phyloP scores from a whole-genome alignment of 2,329 filamentous ascomycete genomes.

The Trematosphaeria pertusa region DNA sequence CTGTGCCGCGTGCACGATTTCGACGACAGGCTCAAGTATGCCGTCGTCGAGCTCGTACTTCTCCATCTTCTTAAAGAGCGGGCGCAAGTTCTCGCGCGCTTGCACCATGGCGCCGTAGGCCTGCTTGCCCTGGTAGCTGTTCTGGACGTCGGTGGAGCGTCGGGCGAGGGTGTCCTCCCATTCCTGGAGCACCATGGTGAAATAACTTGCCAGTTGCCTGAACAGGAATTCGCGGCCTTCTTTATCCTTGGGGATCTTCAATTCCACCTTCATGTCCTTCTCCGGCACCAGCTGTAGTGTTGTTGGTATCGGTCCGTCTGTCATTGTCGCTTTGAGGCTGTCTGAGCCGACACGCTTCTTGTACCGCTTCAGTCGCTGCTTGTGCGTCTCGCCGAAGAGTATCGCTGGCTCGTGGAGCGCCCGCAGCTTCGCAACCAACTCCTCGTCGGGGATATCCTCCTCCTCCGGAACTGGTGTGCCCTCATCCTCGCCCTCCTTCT shows the following conservation, averaged over 20 bases:
- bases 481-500: constrained; percentile 55
- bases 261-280: constrained; percentile 81
- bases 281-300: constrained; percentile 80
- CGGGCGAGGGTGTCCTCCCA: constrained; percentile 79
- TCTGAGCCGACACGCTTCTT: constrained; percentile 63
- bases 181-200: constrained; percentile 91
- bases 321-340: constrained; percentile 57
- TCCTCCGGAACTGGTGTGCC: constrained; percentile 50
- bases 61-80: constrained; percentile 90
- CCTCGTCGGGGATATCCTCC: constrained; percentile 74
- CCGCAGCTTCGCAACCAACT: constrained; percentile 72
- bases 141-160: constrained; percentile 64
- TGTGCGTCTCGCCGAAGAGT: constrained; percentile 83
- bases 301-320: constrained; percentile 84
- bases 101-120: constrained; percentile 87
- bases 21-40: constrained; percentile 81
- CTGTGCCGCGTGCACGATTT: constrained; percentile 92
- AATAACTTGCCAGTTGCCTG: constrained; percentile 91
- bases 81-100: constrained; percentile 85
- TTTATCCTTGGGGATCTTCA: constrained; percentile 67
- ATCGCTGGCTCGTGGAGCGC: constrained; percentile 73
- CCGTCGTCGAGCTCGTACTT: constrained; percentile 78
- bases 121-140: constrained; percentile 79
- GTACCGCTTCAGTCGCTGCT: constrained; percentile 73
- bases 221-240: constrained; percentile 75